Conservation (phyloP, 1,284 basidiomycete species). For the Apiotrichum montevideense region DNA sequence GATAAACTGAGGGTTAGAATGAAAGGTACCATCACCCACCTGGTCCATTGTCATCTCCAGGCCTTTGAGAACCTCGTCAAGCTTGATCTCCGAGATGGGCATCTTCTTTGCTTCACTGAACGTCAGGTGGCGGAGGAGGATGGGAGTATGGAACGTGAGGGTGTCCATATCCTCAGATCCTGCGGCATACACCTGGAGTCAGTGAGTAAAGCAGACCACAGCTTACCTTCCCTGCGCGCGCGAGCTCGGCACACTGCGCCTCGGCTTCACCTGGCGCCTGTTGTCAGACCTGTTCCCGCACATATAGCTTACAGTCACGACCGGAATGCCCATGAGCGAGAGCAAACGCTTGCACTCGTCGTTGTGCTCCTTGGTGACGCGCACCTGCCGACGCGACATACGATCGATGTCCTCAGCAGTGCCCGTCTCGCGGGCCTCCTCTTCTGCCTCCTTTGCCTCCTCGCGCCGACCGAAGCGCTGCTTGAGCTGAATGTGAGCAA, state of each 20-base stretch:
- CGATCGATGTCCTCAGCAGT: constrained; percentile 89
- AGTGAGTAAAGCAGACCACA: constrained; percentile 3
- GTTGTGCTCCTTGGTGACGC: constrained; percentile 93
- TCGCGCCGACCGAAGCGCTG: constrained; percentile 83
- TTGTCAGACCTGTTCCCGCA: constrained; percentile 11
- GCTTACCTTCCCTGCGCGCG: constrained; percentile 78
- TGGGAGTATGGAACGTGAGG: constrained; percentile 86
- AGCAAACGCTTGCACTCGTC: constrained; percentile 87
- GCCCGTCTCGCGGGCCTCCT: constrained; percentile 93
- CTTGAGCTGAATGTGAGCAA: constrained; percentile 13
- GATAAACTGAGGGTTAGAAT: constrained; percentile 64
- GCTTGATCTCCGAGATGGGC: constrained; percentile 89
- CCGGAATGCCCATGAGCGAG: constrained; percentile 94
- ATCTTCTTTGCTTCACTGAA: constrained; percentile 98
- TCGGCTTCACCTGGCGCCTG: constrained; percentile 97
- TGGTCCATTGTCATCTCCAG: constrained; percentile 87
- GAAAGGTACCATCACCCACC: constrained; percentile 47
- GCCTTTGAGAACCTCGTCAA: constrained; percentile 76
- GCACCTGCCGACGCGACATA: constrained; percentile 83
- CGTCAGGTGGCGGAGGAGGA: constrained; percentile 90
- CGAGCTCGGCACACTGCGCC: constrained; percentile 96
- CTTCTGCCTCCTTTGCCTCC: constrained; percentile 88
- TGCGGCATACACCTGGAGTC: constrained; percentile 76
- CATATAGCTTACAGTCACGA: constrained; percentile 62
- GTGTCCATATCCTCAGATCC: constrained; percentile 99